Evolutionary conservation across 176 grass and related monocot genomes (phyloP).

Genomic region (Musa beccarii): DNA sequence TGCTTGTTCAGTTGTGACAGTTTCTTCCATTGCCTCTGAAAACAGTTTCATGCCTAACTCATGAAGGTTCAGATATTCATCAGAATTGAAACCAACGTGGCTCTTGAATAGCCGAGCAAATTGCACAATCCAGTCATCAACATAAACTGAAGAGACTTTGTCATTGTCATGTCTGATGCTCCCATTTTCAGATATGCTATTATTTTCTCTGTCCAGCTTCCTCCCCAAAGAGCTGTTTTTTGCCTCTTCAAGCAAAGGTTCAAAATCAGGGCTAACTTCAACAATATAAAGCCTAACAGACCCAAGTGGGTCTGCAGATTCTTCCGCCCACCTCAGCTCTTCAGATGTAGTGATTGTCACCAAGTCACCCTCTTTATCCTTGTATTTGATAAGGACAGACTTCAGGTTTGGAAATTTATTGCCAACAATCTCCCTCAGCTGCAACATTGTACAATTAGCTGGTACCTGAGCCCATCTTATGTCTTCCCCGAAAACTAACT

Average conservation of each 20-base stretch:
- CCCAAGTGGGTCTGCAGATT: slow-evolving; percentile 35
- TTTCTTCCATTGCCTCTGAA: slow-evolving; percentile 79
- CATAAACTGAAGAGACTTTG: slow-evolving; percentile 13
- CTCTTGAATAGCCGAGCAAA: slow-evolving; percentile 78
- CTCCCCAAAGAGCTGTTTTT: slow-evolving; percentile 22
- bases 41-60: slow-evolving; percentile 66
- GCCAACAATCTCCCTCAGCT: slow-evolving; percentile 50
- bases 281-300: slow-evolving; percentile 56
- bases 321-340: slow-evolving; percentile 73
- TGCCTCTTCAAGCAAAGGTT: slow-evolving; percentile 37
- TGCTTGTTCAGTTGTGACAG: slow-evolving; percentile 75
- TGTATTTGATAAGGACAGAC: slow-evolving; percentile 75
- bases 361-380: slow-evolving; percentile 81
- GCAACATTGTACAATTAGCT: slow-evolving; percentile 42
- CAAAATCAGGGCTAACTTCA: slow-evolving; percentile 53
- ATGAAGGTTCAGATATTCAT: slow-evolving; percentile 64
- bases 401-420: slow-evolving; percentile 65
- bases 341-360: slow-evolving; percentile 78
- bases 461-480: slow-evolving; percentile 78
- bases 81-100: slow-evolving; percentile 60
- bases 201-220: slow-evolving; percentile 27
- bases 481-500: slow-evolving; percentile 79
- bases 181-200: slow-evolving; percentile 30
- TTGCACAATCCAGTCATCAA: slow-evolving; percentile 69
- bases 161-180: slow-evolving; percentile 27